Conservation (phyloP, 2,329 filamentous ascomycete species). For the Diplodia intermedia region DNA sequence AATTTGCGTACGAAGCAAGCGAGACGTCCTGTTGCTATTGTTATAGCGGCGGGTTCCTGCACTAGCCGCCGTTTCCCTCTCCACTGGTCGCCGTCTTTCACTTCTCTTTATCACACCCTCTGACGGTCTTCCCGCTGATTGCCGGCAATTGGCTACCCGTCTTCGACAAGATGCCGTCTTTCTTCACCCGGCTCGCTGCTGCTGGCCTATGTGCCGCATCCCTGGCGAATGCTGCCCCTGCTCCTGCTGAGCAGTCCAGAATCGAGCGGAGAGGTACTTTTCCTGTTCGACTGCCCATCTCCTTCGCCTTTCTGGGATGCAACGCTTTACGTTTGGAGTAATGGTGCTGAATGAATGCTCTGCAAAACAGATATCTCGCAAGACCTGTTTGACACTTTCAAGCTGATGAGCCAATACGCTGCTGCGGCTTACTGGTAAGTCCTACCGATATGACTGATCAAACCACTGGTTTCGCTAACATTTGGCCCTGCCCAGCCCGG, state of each 20-base stretch:
- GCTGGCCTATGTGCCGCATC: constrained; percentile 14
- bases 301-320: not conserved
- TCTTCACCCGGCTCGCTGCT: constrained; percentile 17
- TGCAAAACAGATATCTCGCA: constrained; percentile 47
- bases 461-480: not conserved
- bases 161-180: constrained; percentile 7
- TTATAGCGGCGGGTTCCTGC: constrained; percentile 26
- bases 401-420: constrained; percentile 59
- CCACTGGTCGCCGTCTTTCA: not conserved
- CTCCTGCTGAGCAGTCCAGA: not conserved
- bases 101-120: not conserved
- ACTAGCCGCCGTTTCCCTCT: not conserved
- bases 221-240: constrained; percentile 13
- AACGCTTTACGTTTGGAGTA: constrained; percentile 8
- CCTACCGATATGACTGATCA: not conserved
- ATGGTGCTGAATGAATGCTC: not conserved
- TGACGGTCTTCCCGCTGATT: not conserved
- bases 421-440: constrained; percentile 59
- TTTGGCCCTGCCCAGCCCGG: constrained; percentile 34
- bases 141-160: not conserved
- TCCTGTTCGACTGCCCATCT: not conserved
- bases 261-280: constrained; percentile 25
- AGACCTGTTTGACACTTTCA: constrained; percentile 51
- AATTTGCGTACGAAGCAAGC: not conserved
- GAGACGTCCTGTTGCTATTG: not conserved